These are phyloP conservation scores for Colletotrichum sp. DNA, from an alignment of 2,329 filamentous ascomycete genomes.

Conservation along the genomic window DNA sequence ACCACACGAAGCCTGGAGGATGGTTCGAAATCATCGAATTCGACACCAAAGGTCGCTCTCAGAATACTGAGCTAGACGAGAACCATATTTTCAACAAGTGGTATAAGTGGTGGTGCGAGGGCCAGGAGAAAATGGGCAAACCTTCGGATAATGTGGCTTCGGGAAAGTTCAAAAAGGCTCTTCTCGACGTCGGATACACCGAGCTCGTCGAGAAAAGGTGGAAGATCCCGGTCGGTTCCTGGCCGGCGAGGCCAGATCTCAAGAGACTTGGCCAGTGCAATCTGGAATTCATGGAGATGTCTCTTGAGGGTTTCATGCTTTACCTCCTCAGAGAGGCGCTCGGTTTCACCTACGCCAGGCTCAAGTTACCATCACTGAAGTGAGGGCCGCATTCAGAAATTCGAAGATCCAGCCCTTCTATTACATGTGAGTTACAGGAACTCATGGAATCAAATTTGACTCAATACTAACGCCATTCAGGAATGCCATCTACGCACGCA, in stretches of 20 bases:
- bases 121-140: conserved; percentile 32
- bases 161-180: conserved; percentile 19
- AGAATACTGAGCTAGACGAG: not conserved
- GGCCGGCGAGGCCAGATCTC: conserved; percentile 15
- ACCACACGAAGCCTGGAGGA: conserved; percentile 49
- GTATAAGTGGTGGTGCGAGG: conserved; percentile 30
- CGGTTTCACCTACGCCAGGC: conserved; percentile 30
- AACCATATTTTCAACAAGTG: conserved; percentile 23
- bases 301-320: conserved; percentile 31
- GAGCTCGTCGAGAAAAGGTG: conserved; percentile 15
- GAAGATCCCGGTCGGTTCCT: conserved; percentile 21
- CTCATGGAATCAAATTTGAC: too few species aligned
- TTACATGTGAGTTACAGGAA: not conserved
- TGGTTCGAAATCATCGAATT: conserved; percentile 35
- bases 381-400: conserved; percentile 14
- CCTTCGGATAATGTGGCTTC: conserved; percentile 28
- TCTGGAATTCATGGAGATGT: conserved; percentile 26
- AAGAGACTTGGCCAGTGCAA: conserved; percentile 24
- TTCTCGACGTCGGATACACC: conserved; percentile 28
- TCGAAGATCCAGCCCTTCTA: not conserved
- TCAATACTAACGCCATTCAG: not conserved
- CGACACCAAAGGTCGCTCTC: conserved; percentile 23
- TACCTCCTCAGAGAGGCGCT: conserved; percentile 31
- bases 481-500: not conserved
- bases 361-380: conserved; percentile 25